Conservation (phyloP, 768 basidiomycete genomes). For the Epithele typhae region DNA sequence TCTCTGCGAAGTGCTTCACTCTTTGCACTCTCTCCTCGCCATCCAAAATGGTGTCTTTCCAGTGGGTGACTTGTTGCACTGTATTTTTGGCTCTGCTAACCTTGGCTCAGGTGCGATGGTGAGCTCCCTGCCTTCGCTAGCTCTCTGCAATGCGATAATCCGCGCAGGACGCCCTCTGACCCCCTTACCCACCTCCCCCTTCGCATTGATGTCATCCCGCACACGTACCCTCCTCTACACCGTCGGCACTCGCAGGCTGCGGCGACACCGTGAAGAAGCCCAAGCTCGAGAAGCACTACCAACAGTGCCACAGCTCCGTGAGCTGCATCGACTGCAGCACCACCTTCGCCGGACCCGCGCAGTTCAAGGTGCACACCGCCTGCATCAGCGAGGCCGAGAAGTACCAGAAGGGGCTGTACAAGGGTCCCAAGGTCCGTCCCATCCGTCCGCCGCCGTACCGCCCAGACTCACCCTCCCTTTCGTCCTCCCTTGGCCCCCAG, state of each 20-base stretch:
- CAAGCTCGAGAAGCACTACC: constrained; percentile 77
- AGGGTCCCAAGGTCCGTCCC: constrained; percentile 58
- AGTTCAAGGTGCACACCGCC: constrained; percentile 78
- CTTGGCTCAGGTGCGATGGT: constrained; percentile 64
- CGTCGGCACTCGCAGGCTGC: constrained; percentile 45
- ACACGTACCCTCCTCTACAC: background rate
- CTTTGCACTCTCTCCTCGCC: background rate
- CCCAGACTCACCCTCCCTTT: constrained; percentile 1
- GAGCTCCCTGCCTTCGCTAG: constrained; percentile 20
- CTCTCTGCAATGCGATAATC: constrained; percentile 7
- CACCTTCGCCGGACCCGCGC: constrained; percentile 68
- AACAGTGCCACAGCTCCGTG: constrained; percentile 59
- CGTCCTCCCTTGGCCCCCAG: constrained; percentile 8
- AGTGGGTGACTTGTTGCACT: constrained; percentile 39
- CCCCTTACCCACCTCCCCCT: too few species aligned
- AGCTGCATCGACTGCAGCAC: constrained; percentile 89
- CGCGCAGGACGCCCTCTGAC: constrained; percentile 7
- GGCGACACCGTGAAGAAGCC: constrained; percentile 90
- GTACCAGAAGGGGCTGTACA: constrained; percentile 84
- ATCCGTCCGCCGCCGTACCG: constrained; percentile 1
- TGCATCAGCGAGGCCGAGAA: constrained; percentile 93
- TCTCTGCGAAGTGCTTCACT: too few species aligned
- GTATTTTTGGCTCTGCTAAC: background rate
- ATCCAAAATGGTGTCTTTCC: constrained; percentile 64
- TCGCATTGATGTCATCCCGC: background rate